phyloP scores from a whole-genome alignment of 805 yeast species.

The Myxozyma sirexii region DNA sequence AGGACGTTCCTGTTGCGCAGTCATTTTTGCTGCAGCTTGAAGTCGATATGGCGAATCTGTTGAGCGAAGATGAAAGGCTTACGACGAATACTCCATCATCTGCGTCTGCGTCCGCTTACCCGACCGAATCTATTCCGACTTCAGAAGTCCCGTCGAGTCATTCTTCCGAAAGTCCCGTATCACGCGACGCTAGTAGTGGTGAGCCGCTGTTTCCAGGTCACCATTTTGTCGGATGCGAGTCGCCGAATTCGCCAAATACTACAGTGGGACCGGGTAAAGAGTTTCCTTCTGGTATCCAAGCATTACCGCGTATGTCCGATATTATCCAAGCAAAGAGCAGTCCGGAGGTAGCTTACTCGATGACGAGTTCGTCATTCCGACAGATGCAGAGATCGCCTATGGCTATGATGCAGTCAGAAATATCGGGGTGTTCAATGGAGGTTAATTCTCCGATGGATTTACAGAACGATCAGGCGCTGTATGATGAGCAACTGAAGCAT shows the following conservation, averaged over 20 bases:
- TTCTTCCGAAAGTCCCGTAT: background rate
- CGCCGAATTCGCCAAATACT: background rate
- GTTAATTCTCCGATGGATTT: background rate
- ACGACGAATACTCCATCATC: background rate
- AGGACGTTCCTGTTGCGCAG: slow-evolving; percentile 20
- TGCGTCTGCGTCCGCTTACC: background rate
- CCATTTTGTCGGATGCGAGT: background rate
- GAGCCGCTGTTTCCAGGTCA: background rate
- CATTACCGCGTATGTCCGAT: too few relatives aligned
- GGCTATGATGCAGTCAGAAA: background rate
- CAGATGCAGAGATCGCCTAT: too few relatives aligned
- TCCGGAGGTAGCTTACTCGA: too few relatives aligned
- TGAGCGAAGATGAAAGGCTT: slow-evolving; percentile 4
- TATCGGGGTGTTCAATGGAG: background rate
- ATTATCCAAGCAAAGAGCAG: too few relatives aligned
- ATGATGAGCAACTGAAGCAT: background rate
- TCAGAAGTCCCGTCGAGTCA: background rate
- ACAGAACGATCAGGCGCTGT: background rate
- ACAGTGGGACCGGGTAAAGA: too few relatives aligned
- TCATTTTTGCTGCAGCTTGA: slow-evolving; percentile 28
- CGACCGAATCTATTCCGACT: background rate
- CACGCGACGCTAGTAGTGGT: background rate
- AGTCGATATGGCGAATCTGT: slow-evolving; percentile 25
- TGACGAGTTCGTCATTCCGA: too few relatives aligned
- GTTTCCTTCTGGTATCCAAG: too few relatives aligned